Evolutionary conservation across 805 yeast species (phyloP), one percentile per base, ranked within the genome.

Genomic region (Ogataea ganodermae): DNA sequence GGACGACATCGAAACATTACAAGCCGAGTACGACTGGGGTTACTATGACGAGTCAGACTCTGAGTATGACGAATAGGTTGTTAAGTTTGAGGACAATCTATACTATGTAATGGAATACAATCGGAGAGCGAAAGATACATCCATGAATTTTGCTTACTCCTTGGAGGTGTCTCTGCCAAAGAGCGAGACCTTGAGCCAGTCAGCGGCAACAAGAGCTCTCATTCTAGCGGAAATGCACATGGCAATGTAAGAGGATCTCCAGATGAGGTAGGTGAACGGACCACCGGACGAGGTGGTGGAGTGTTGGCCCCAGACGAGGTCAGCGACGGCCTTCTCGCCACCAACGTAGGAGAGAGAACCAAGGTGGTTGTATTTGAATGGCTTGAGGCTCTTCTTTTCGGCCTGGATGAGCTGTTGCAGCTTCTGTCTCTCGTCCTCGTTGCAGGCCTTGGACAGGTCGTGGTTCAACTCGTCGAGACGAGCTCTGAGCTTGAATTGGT

Each of bases 311-410:
- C 79, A 75, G 26, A 75, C 80, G 59, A 77, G 70, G 61, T 77
- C 81, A 43, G 81, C 81, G 57, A 77, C 80, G 35, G 81, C 81
- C 62, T 74, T 72, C 60, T 77, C 81, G 35, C 79, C 74, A 50
- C 81, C 81, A 61, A 77, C 76, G 65, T 77, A 77, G 16, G 81
- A 79, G 60, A 77, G 72, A 24, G 81, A 73, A 61, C 81, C 81
- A 59, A 73, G 72, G 60, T 77, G 78, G 51, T 71, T 69, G 66
- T 77, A 77, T 45, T 65, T 62, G 68, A 77, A 77, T 26, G 67
- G 66, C 43, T 66, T 67, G 27, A 57, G 9, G 21, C 35, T 35
- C 36, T 67, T 66, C 59, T 67, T 69, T 46, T 63, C 58, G 35
- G 53, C 43, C 13, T 48, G 52, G 59, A 75, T 66, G 57, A 74